These are phyloP conservation scores for Emmonsiellopsis sp. DNA, from an alignment of 2,329 filamentous ascomycete species.

Conservation along the genomic window DNA sequence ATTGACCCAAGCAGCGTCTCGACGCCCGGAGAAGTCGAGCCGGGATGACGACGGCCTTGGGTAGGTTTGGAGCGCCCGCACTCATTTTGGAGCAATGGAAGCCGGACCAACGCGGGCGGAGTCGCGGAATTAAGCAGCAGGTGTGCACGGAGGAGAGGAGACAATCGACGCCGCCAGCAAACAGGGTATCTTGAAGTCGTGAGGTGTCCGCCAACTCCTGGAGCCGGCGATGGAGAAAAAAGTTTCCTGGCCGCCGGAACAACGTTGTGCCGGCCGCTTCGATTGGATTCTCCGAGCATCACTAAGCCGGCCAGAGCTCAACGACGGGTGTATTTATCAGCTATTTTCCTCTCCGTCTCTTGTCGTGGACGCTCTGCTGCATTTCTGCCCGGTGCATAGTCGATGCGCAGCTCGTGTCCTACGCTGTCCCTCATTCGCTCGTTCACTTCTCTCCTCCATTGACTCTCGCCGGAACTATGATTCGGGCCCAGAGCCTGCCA, in stretches of 20 bases:
- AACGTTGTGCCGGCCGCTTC: constrained; percentile 17
- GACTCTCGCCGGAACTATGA: constrained; percentile 40
- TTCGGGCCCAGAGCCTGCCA: constrained; percentile 54
- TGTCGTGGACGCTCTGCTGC: not conserved
- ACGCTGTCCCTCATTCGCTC: constrained; percentile 6
- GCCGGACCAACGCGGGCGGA: constrained; percentile 6
- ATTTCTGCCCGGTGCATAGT: constrained; percentile 1
- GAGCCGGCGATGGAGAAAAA: constrained; percentile 23
- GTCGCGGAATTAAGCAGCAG: constrained; percentile 7
- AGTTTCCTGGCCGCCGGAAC: constrained; percentile 21
- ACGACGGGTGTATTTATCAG: not conserved
- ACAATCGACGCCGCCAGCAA: not conserved
- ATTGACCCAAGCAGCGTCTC: constrained; percentile 29
- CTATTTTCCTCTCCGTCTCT: not conserved
- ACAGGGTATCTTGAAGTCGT: constrained; percentile 7
- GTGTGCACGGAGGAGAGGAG: constrained; percentile 6
- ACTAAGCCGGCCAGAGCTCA: not conserved
- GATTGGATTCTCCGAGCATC: not conserved
- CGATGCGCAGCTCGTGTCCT: not conserved
- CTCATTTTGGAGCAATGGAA: constrained; percentile 26
- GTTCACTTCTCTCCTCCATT: constrained; percentile 6
- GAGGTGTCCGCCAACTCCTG: constrained; percentile 14
- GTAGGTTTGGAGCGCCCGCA: constrained; percentile 29
- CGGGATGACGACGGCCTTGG: constrained; percentile 33
- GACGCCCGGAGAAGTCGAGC: constrained; percentile 33